Evolutionary conservation across 2,329 filamentous ascomycete genomes (phyloP).

Genomic region (Xylariaceae sp.): DNA sequence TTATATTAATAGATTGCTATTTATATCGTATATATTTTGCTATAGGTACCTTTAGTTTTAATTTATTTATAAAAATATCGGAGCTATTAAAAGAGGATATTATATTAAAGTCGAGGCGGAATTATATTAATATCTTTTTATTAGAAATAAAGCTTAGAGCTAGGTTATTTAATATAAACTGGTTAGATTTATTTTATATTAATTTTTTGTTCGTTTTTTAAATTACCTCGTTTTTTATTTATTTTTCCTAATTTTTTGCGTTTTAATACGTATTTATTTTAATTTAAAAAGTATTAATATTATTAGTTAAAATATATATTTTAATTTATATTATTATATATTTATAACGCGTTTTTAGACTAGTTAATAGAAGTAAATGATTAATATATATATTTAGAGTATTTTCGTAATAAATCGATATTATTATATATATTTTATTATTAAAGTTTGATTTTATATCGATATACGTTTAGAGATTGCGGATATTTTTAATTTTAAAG

Average conservation of each 20-base stretch:
- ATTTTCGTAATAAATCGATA: background rate
- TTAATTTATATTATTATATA: constrained; percentile 6
- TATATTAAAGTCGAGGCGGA: no score
- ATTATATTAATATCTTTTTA: no score
- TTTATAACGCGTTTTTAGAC: background rate
- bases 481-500: no score
- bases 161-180: no score
- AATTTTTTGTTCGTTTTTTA: background rate
- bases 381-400: constrained; percentile 1
- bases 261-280: constrained; percentile 1
- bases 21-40: no score
- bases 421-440: constrained; percentile 7
- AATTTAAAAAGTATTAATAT: background rate
- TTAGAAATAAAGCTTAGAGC: no score
- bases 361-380: background rate
- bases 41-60: no score
- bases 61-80: no score
- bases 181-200: background rate
- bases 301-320: constrained; percentile 1
- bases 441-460: background rate
- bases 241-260: constrained; percentile 3
- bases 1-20: no score
- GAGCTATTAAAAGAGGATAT: no score
- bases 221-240: constrained; percentile 1
- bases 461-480: constrained; percentile 5